A percentile compares a stretch with the other conserved stretches of the same genome.
Evolutionary conservation across 305 asterid genomes (phyloP).

Genomic region (Fraxinus sp.): DNA sequence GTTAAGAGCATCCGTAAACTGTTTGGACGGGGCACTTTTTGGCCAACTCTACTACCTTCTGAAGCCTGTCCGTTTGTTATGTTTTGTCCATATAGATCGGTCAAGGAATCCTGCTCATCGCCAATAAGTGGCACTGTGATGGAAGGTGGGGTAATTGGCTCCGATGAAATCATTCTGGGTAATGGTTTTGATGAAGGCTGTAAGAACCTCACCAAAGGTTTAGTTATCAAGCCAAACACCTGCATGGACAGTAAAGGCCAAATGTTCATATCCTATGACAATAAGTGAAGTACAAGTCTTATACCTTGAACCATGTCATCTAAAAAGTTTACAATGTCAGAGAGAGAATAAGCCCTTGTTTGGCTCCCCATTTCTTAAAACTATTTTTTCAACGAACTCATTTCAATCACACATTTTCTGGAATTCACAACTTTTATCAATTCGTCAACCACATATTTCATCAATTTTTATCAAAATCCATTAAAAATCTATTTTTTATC

Average conservation of each 20-base stretch:
- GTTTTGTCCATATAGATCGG: slow-evolving; percentile 36
- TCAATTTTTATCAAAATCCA: neutral
- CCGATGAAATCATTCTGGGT: slow-evolving; percentile 59
- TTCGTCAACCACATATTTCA: neutral
- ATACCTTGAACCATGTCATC: neutral
- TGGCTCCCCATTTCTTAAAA: neutral
- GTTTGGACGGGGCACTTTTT: slow-evolving; percentile 52
- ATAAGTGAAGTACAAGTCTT: neutral
- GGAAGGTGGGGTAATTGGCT: slow-evolving; percentile 53
- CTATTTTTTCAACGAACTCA: neutral
- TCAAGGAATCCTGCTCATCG: slow-evolving; percentile 44
- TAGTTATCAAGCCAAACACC: slow-evolving; percentile 89
- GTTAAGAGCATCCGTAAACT: slow-evolving; percentile 70
- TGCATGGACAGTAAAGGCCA: slow-evolving; percentile 28
- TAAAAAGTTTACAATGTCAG: neutral
- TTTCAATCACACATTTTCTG: neutral
- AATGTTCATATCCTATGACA: neutral
- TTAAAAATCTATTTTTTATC: neutral
- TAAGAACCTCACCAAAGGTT: slow-evolving; percentile 65
- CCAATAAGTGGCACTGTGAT: slow-evolving; percentile 65
- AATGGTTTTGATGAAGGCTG: slow-evolving; percentile 52
- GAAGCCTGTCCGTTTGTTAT: slow-evolving; percentile 37
- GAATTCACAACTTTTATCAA: neutral
- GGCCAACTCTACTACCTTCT: slow-evolving; percentile 36
- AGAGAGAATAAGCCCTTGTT: neutral